These are phyloP conservation scores for Oligophagozyma castellii DNA, from an alignment of 1,139 yeast genomes.

Conservation along the genomic window DNA sequence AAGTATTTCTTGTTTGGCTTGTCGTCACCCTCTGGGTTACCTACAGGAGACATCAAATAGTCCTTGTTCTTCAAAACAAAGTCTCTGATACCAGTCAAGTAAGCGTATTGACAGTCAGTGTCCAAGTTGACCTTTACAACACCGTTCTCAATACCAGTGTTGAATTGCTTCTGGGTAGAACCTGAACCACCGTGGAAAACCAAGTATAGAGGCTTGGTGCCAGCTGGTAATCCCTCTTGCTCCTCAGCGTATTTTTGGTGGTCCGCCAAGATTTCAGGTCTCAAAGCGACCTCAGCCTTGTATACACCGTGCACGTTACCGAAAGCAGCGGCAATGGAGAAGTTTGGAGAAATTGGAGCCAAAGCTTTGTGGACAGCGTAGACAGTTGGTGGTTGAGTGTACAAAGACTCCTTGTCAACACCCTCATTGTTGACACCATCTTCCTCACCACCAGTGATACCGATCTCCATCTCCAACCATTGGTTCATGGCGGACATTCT, in stretches of 20 bases:
- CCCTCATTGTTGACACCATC: slow-evolving; percentile 99
- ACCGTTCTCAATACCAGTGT: slow-evolving; percentile 83
- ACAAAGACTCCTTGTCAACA: slow-evolving; percentile 74
- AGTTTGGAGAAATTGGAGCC: slow-evolving; percentile 87
- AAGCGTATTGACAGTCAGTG: slow-evolving; percentile 98
- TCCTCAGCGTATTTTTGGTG: slow-evolving; percentile 79
- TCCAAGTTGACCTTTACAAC: slow-evolving; percentile 98
- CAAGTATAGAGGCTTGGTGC: slow-evolving; percentile 73
- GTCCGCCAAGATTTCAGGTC: slow-evolving; percentile 87
- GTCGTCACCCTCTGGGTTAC: slow-evolving; percentile 99
- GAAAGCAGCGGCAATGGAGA: slow-evolving; percentile 98
- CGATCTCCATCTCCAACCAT: slow-evolving; percentile 99
- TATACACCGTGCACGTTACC: slow-evolving; percentile 99
- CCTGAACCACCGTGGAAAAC: slow-evolving; percentile 99
- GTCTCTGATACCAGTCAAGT: slow-evolving; percentile 94
- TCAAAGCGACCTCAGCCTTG: slow-evolving; percentile 93
- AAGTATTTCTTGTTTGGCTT: slow-evolving; percentile 98
- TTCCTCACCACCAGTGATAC: slow-evolving; percentile 99
- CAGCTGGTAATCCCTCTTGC: slow-evolving; percentile 41
- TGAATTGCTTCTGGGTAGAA: slow-evolving; percentile 82
- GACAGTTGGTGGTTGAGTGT: slow-evolving; percentile 94
- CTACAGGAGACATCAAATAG: slow-evolving; percentile 76
- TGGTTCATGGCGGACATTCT: slow-evolving; percentile 91
- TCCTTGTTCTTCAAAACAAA: slow-evolving; percentile 93
- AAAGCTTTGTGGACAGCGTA: slow-evolving; percentile 83